These are phyloP conservation scores for Pyropia yezoensis DNA, from an alignment of 23 red algal species.

Conservation along the genomic window DNA sequence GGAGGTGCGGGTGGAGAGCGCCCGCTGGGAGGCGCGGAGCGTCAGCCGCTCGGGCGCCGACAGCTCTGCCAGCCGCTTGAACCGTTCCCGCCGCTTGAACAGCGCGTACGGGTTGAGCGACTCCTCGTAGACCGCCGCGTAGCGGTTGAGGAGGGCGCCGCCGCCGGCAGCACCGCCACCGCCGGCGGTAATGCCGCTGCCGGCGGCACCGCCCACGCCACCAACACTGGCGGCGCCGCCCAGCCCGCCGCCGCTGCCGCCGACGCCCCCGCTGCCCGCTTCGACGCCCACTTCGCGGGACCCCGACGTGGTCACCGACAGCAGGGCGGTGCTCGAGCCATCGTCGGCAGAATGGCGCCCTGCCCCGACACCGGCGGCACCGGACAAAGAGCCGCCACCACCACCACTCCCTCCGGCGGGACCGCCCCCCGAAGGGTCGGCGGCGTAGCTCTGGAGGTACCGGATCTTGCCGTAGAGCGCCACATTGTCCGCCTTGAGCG, in stretches of 20 bases:
- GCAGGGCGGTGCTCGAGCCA: too few relatives aligned
- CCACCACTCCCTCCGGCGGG: too few relatives aligned
- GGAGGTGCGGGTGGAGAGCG: slow-evolving; percentile 33
- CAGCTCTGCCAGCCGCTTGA: slow-evolving; percentile 58
- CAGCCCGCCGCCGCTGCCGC: neutral
- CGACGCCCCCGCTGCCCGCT: too few relatives aligned
- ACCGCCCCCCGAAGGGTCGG: slow-evolving; percentile 19
- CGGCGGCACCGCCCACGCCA: neutral
- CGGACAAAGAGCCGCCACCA: neutral
- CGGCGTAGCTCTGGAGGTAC: slow-evolving; percentile 54
- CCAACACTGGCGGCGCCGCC: neutral
- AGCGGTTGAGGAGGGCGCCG: slow-evolving; percentile 33
- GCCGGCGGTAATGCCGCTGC: neutral
- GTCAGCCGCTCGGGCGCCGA: slow-evolving; percentile 52
- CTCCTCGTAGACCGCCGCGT: slow-evolving; percentile 54
- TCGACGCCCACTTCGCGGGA: too few relatives aligned
- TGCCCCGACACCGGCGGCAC: too few relatives aligned
- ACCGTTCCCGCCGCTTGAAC: slow-evolving; percentile 55
- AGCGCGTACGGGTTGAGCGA: slow-evolving; percentile 66
- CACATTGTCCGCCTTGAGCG: slow-evolving; percentile 65
- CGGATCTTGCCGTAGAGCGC: slow-evolving; percentile 60
- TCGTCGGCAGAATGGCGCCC: too few relatives aligned
- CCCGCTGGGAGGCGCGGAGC: slow-evolving; percentile 42
- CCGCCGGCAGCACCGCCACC: slow-evolving; percentile 17
- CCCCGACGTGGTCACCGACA: too few relatives aligned